Conservation (phyloP, 2,329 filamentous ascomycete genomes). For the Trichophyton schoenleinii region DNA sequence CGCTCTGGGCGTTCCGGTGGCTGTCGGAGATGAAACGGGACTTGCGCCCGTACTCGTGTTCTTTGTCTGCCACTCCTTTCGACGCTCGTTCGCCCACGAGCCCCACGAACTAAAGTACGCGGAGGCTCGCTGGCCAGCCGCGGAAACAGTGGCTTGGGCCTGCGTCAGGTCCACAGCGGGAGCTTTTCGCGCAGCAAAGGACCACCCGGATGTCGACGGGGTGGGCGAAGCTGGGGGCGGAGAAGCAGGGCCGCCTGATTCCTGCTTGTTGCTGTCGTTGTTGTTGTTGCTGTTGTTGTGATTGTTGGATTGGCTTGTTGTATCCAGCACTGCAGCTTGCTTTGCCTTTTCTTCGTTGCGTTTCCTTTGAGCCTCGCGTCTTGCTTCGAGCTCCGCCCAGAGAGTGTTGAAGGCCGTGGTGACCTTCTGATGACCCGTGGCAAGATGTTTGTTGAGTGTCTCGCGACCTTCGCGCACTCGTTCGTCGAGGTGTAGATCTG, state of each 20-base stretch:
- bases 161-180: constrained; percentile 38
- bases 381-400: constrained; percentile 77
- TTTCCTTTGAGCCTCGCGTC: constrained; percentile 59
- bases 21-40: constrained; percentile 2
- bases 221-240: constrained; percentile 18
- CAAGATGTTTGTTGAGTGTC: constrained; percentile 76
- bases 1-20: constrained; percentile 4
- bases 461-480: constrained; percentile 72
- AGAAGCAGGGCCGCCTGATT: constrained; percentile 7
- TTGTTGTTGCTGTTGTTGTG: constrained; percentile 17
- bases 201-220: constrained; percentile 11
- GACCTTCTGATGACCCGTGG: constrained; percentile 76
- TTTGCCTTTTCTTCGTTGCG: constrained; percentile 24
- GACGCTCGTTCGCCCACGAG: constrained; percentile 43
- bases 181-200: constrained; percentile 23
- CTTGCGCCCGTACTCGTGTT: constrained; percentile 13
- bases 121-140: constrained; percentile 44
- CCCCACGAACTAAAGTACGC: constrained; percentile 54
- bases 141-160: constrained; percentile 43
- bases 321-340: constrained; percentile 15
- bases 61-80: constrained; percentile 35
- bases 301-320: constrained; percentile 17
- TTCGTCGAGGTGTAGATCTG: constrained; percentile 88
- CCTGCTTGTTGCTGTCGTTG: too few species aligned
- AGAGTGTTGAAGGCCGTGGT: constrained; percentile 75